Percentiles rank a stretch among this genome's conserved stretches.
These are phyloP conservation scores for Krasilnikovozyma curviuscula DNA, from an alignment of 768 basidiomycete genomes.

Conservation along the genomic window DNA sequence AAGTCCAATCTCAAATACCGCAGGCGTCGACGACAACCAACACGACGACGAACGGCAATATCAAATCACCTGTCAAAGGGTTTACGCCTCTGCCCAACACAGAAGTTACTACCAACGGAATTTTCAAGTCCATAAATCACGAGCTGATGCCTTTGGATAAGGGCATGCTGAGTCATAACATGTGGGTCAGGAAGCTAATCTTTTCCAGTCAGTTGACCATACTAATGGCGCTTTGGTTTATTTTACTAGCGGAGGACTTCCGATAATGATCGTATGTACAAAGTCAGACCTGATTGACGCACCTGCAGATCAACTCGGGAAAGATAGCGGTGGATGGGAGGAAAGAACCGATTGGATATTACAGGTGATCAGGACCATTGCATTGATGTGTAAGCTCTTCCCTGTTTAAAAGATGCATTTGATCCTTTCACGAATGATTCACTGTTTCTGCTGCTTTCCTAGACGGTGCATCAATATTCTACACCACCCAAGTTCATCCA, in stretches of 20 bases:
- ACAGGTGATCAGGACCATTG: slow-evolving; percentile 83
- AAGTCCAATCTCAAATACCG: too few species aligned
- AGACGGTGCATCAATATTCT: slow-evolving; percentile 88
- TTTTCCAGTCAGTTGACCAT: background rate
- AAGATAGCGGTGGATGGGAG: slow-evolving; percentile 41
- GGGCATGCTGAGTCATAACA: slow-evolving; percentile 72
- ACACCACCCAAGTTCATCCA: slow-evolving; percentile 59
- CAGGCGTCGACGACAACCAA: too few species aligned
- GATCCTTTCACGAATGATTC: background rate
- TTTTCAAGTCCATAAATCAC: too few species aligned
- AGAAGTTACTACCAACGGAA: too few species aligned
- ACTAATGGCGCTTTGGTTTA: background rate
- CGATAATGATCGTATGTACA: slow-evolving; percentile 73
- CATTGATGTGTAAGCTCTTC: slow-evolving; percentile 58
- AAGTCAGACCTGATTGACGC: slow-evolving; percentile 84
- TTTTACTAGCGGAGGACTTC: slow-evolving; percentile 37
- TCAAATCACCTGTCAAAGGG: too few species aligned
- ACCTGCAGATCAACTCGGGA: slow-evolving; percentile 40
- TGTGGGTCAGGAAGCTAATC: slow-evolving; percentile 15
- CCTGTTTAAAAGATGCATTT: background rate
- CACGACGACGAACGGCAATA: too few species aligned
- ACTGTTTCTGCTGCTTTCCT: background rate
- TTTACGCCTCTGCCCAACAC: too few species aligned
- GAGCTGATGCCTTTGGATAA: slow-evolving; percentile 56
- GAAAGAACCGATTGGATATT: slow-evolving; percentile 86